Base-by-base conservation (phyloP, 2,329 filamentous ascomycete species). In the Geosmithia flava region DNA sequence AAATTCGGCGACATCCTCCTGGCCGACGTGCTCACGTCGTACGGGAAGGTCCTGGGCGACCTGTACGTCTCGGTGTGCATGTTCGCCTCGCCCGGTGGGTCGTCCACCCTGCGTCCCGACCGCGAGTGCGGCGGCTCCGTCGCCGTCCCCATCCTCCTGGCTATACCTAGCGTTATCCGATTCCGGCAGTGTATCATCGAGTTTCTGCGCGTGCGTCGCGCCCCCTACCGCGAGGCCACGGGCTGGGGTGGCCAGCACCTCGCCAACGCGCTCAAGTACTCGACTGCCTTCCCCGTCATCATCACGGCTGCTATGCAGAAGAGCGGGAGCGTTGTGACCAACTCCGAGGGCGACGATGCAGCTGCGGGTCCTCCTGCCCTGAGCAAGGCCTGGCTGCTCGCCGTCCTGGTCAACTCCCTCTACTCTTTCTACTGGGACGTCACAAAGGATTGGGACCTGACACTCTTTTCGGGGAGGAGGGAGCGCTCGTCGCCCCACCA, bases 351-450 rank as follows among this genome's bases (percentile, higher is more conserved):
- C 15, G 33, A 11, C 10, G 33, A 11, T 11, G 33, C 33, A 11
- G 33, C 6, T 37, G 15, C 11, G 33, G 15, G 23, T 27, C 4
- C 23, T 27, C 23, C 23, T 4, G 58, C 61, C 1, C 59, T 78
- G 49, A 75, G 78, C 62, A 70, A 69, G 41, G 68, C 70, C 45
- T 93, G 87, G 82, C 69, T 94, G 29, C 66, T 76, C 37, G 84
- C 84, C 42, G 85, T 87, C 29, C 69, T 88, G 33, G 60, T 93
- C 57, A 96, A 98, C 64, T 94, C 87, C 15, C 71, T 85, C 43
- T 98, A 95, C 68, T 89, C 85, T n/a, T 97, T 97, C 70, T 98
- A 93, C 72, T 98, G 93, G 93, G 93, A 98, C 59, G 81, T 97
- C 29, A 76, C 87, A 48, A 93, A 90, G 68, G 93, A 98, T 71